Base-by-base conservation (phyloP, 1,284 basidiomycete genomes). In the Tilletia setariae region DNA sequence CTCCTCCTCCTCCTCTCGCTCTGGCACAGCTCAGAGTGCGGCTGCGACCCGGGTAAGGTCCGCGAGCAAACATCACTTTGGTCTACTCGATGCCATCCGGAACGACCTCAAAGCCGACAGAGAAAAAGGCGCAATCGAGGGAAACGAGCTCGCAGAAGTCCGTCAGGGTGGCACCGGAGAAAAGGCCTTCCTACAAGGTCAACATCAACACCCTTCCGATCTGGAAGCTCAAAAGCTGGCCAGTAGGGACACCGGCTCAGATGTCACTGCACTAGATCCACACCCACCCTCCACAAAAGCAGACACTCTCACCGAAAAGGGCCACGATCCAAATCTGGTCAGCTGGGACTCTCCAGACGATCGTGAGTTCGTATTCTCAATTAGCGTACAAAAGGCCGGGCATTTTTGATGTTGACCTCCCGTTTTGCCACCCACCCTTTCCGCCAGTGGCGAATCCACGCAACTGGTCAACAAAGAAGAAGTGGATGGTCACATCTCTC, bases 261-360 rank as follows among this genome's bases (percentile, higher is more conserved):
- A 61, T 11, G 56, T 35, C 13, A 61, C 56, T 4, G 56, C 32
- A 1, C 9, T 61, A 9, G 30, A 15, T 40, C 35, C 35, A 6
- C 35, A 11, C 4, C 11, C 35, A 4, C 35, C 35, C 6, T 40
- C 35, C 8, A 35, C 56, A 4, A 35, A 35, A 30, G 56, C 30
- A 19, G 56, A 32, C 30, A 21, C 15, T 1, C 13, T 2, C 16
- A 30, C 28, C 11, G 51, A 56, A 28, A 28, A 56, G 21, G 61
- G 42, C 30, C 21, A 40, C 32, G 76, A 77, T 21, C 71, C 77
- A 2, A 73, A 76, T 47, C 43, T 77, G 7, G 86, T 90, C 15
- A 86, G 88, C 63, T 90, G 88, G 88, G 87, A 89, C 64, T 87
- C 87, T 0, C 86, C 86, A 0, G 82, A 87, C 62, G 88, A 90